Conservation (phyloP, 257 asterid species). For the Lycium barbarum region DNA sequence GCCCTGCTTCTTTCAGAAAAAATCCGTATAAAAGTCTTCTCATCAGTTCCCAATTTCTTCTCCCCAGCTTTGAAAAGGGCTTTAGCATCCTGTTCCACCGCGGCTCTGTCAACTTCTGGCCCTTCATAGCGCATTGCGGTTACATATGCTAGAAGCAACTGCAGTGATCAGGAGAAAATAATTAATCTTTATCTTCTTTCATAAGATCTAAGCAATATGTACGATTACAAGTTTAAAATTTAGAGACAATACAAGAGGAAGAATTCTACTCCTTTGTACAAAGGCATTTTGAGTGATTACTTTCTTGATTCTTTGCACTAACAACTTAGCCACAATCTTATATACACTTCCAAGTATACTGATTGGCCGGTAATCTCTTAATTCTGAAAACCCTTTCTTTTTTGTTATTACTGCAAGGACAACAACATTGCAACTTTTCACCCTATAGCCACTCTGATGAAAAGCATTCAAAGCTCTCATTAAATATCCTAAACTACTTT, state of each 20-base stretch:
- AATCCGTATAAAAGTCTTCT: constrained; percentile 69
- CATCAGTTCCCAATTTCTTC: constrained; percentile 88
- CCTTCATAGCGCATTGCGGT: constrained; percentile 77
- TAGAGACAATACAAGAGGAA: constrained; percentile 10
- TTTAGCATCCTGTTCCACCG: constrained; percentile 83
- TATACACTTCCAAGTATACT: background rate
- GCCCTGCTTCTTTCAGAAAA: constrained; percentile 81
- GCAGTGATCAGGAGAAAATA: constrained; percentile 32
- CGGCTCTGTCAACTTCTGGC: constrained; percentile 76
- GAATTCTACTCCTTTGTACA: background rate
- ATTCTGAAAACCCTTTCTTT: background rate
- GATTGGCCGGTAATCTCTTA: background rate
- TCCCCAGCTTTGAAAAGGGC: constrained; percentile 92
- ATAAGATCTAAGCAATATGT: background rate
- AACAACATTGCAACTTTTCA: background rate
- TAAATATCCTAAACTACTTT: background rate
- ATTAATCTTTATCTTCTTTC: background rate
- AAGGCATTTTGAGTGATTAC: background rate
- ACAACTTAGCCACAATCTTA: background rate
- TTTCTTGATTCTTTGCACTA: background rate
- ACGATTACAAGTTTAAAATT: background rate
- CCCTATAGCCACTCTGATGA: background rate
- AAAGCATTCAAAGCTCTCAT: background rate
- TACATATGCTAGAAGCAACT: constrained; percentile 80
- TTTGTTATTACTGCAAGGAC: background rate